A percentile compares a stretch with the other conserved stretches of the same genome.
Evolutionary conservation across 106 monocot species (phyloP).

Genomic region (Acorus gramineus): DNA sequence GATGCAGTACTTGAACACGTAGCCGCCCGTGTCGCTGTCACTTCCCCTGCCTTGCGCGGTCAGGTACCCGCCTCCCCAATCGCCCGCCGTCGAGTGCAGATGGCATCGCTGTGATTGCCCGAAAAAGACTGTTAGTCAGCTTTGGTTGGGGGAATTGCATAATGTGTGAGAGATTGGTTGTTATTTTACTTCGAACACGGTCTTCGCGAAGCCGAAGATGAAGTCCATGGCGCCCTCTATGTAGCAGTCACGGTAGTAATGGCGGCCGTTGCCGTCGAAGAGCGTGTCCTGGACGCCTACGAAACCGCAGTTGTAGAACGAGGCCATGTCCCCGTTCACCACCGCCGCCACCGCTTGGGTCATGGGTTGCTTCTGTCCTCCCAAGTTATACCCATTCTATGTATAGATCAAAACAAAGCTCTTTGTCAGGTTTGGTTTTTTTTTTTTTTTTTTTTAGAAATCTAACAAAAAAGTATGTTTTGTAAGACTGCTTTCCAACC

Average conservation of each 20-base stretch:
- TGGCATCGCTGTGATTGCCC: background rate
- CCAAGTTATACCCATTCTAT: too few relatives aligned
- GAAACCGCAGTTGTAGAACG: conserved; percentile 2
- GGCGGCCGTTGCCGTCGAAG: background rate
- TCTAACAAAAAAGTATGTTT: too few relatives aligned
- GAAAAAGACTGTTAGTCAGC: background rate
- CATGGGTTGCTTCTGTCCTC: too few relatives aligned
- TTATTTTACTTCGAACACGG: background rate
- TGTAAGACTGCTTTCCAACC: too few relatives aligned
- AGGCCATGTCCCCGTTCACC: background rate
- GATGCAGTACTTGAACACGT: conserved; percentile 17
- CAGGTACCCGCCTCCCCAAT: background rate
- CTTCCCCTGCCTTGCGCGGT: conserved; percentile 10
- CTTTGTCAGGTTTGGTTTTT: too few relatives aligned
- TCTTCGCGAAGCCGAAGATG: background rate
- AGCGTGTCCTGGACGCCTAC: conserved; percentile 3
- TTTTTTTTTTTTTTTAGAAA: too few relatives aligned
- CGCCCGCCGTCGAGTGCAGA: too few relatives aligned
- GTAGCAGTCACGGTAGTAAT: background rate
- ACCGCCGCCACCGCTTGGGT: background rate
- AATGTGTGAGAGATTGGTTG: too few relatives aligned
- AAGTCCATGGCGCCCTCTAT: background rate
- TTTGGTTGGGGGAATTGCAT: background rate
- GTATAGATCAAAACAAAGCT: too few relatives aligned
- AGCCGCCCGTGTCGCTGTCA: background rate